These are phyloP conservation scores for Leucoagaricus sp. DNA, from an alignment of 1,284 basidiomycete species.

Conservation along the genomic window DNA sequence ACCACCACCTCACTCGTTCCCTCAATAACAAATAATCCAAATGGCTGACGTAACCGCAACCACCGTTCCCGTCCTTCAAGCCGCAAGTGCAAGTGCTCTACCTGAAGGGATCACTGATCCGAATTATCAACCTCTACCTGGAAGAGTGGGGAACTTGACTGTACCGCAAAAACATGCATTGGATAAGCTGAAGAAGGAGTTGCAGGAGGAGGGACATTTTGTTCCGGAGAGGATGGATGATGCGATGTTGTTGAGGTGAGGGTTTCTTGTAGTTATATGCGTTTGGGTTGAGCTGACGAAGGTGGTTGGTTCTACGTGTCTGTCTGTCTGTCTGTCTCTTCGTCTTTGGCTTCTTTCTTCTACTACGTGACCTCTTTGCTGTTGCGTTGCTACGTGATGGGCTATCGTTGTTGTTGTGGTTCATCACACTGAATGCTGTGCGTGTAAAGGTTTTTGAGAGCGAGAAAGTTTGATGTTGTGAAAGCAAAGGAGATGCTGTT, in stretches of 20 bases:
- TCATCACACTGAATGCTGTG: no score
- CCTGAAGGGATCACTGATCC: slow-evolving; percentile 66
- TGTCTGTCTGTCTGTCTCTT: no score
- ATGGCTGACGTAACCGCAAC: not conserved
- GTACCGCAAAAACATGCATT: slow-evolving; percentile 71
- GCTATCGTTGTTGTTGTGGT: slow-evolving; percentile 1
- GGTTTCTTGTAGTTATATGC: slow-evolving; percentile 8
- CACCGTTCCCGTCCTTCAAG: slow-evolving; percentile 21
- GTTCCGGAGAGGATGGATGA: slow-evolving; percentile 79
- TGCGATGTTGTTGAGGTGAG: slow-evolving; percentile 71
- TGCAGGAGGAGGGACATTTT: slow-evolving; percentile 62
- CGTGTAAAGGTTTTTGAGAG: slow-evolving; percentile 87
- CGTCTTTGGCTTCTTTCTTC: no score
- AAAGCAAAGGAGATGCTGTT: slow-evolving; percentile 87
- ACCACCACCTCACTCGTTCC: no score
- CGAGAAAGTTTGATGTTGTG: slow-evolving; percentile 87
- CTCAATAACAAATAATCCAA: not conserved
- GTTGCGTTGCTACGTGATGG: no score
- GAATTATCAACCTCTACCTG: slow-evolving; percentile 71
- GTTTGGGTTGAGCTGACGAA: no score
- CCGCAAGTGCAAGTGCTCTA: slow-evolving; percentile 54
- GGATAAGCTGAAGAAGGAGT: slow-evolving; percentile 69
- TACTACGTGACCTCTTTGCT: no score
- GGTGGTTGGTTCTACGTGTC: no score
- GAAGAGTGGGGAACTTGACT: slow-evolving; percentile 85